A percentile compares a stretch with the other conserved stretches of the same genome.
phyloP scores from a whole-genome alignment of 768 basidiomycete species.

The Boletus edulis region DNA sequence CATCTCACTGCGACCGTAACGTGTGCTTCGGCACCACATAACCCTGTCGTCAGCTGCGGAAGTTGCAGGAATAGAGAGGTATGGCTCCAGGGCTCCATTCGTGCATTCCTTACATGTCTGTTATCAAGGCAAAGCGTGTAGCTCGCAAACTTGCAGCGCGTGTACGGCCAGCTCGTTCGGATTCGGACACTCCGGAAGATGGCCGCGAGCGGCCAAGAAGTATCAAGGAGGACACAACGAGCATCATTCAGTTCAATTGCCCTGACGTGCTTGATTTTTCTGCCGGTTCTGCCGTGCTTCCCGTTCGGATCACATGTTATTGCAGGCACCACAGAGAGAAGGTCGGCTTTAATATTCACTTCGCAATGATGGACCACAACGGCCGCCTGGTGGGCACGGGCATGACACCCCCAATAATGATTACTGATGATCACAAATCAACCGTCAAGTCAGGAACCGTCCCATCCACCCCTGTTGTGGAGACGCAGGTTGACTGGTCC shows the following conservation, averaged over 20 bases:
- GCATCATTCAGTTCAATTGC: conserved; percentile 96
- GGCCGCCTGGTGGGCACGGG: conserved; percentile 83
- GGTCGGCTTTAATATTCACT: conserved; percentile 87
- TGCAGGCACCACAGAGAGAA: conserved; percentile 99
- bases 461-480: conserved; percentile 34
- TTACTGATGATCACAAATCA: conserved; percentile 99
- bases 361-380: conserved; percentile 76
- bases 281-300: conserved; percentile 83
- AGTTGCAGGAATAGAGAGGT: conserved; percentile 89
- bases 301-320: conserved; percentile 95
- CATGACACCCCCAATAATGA: conserved; percentile 89
- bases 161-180: conserved; percentile 73
- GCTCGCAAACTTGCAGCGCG: conserved; percentile 87
- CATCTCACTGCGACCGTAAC: conserved; percentile 72
- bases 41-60: conserved; percentile 76
- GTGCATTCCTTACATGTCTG: conserved; percentile 5
- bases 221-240: conserved; percentile 64
- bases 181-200: conserved; percentile 67
- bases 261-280: conserved; percentile 87
- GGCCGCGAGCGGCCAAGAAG: conserved; percentile 41
- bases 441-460: conserved; percentile 32
- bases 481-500: conserved; percentile 52
- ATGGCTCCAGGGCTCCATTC: conserved; percentile 19
- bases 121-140: conserved; percentile 74
- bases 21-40: conserved; percentile 78